These are phyloP conservation scores for Aspergillus hortae DNA, from an alignment of 2,329 filamentous ascomycete genomes.

Conservation along the genomic window DNA sequence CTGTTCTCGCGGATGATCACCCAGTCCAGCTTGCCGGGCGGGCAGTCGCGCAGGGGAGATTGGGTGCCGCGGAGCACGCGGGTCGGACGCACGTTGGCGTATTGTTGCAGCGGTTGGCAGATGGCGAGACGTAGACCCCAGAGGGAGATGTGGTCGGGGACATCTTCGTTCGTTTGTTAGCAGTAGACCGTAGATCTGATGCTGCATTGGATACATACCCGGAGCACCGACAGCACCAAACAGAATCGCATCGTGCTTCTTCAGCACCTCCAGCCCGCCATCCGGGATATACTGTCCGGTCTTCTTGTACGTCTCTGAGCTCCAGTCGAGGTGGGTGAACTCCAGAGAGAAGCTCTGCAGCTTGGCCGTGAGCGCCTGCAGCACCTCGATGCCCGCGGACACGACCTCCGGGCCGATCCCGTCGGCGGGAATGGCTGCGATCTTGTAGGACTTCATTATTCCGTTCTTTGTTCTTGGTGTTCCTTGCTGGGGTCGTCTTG, in stretches of 20 bases:
- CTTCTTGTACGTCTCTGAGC: slow-evolving; percentile 62
- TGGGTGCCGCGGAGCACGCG: slow-evolving; percentile 59
- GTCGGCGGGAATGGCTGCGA: slow-evolving; percentile 66
- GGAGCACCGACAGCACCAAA: slow-evolving; percentile 67
- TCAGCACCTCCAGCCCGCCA: slow-evolving; percentile 55
- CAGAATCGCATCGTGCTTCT: slow-evolving; percentile 62
- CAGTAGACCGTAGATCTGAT: too few species aligned
- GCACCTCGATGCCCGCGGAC: slow-evolving; percentile 58
- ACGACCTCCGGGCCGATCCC: slow-evolving; percentile 69
- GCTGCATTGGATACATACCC: slow-evolving; percentile 26
- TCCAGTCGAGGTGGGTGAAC: slow-evolving; percentile 65
- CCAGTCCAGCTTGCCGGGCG: slow-evolving; percentile 61
- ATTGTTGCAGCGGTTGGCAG: slow-evolving; percentile 64
- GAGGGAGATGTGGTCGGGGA: slow-evolving; percentile 65
- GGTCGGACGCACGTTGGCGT: slow-evolving; percentile 65
- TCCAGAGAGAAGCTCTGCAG: slow-evolving; percentile 57
- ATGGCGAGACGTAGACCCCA: slow-evolving; percentile 67
- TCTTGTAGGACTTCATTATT: slow-evolving; percentile 38
- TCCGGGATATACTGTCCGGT: slow-evolving; percentile 64
- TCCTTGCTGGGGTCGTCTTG: too few species aligned
- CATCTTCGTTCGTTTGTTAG: slow-evolving; percentile 36
- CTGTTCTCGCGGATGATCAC: slow-evolving; percentile 65
- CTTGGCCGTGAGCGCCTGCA: slow-evolving; percentile 44
- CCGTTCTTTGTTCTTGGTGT: too few species aligned
- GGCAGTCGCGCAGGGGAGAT: slow-evolving; percentile 54